phyloP scores from a whole-genome alignment of 176 grass and related monocot species.

The Phyllostachys edulis region DNA sequence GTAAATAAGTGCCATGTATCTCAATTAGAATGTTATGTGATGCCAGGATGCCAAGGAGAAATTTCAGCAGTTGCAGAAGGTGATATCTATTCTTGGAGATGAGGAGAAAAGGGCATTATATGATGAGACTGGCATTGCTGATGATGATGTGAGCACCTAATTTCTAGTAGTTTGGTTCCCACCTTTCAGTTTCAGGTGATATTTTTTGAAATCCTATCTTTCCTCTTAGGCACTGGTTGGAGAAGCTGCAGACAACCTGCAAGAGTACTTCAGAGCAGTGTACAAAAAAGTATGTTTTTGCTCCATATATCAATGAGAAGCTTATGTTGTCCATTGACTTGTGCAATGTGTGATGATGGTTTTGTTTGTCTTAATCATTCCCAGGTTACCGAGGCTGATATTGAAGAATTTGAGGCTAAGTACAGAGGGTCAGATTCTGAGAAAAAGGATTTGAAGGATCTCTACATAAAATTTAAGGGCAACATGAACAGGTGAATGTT shows the following conservation, averaged over 20 bases:
- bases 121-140: constrained; percentile 86
- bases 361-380: constrained; percentile 6
- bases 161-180: not conserved
- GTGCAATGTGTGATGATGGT: not conserved
- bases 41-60: constrained; percentile 89
- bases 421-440: constrained; percentile 97
- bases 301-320: not conserved
- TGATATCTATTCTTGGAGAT: constrained; percentile 95
- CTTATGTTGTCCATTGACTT: not conserved
- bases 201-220: constrained; percentile 18
- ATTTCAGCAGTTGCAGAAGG: constrained; percentile 92
- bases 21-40: constrained; percentile 24
- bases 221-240: constrained; percentile 65
- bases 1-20: constrained; percentile 16
- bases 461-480: constrained; percentile 76
- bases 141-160: constrained; percentile 73
- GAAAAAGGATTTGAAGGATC: constrained; percentile 88
- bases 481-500: constrained; percentile 82
- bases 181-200: not conserved
- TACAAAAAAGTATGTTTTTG: constrained; percentile 60
- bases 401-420: constrained; percentile 92
- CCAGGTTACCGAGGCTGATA: constrained; percentile 88
- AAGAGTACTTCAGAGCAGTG: constrained; percentile 83
- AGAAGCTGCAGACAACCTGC: constrained; percentile 71
- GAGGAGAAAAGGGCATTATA: constrained; percentile 80